Conservation (phyloP, 2,329 filamentous ascomycete species). For the Nemania sp. region DNA sequence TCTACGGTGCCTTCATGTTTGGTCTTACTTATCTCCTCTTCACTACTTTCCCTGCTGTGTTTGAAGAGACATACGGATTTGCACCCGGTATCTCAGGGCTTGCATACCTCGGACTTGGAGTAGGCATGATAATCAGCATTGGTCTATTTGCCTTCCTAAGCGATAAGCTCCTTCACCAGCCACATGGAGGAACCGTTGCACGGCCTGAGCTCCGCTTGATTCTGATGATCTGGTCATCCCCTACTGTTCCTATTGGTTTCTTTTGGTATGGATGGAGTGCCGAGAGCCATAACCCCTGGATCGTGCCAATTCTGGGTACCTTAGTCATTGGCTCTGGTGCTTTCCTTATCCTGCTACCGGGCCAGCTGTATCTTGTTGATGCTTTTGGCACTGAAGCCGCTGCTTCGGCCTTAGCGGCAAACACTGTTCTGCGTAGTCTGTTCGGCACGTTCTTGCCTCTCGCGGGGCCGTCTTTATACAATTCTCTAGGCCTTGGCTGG, state of each 20-base stretch:
- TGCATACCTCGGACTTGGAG: conserved; percentile 24
- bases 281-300: conserved; percentile 30
- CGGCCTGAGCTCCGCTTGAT: conserved; percentile 24
- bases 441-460: too few relatives aligned
- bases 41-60: conserved; percentile 16
- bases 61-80: conserved; percentile 25
- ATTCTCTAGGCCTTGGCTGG: neutral
- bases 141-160: conserved; percentile 17
- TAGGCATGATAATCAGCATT: conserved; percentile 20
- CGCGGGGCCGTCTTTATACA: neutral
- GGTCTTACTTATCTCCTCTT: conserved; percentile 28
- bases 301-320: conserved; percentile 29
- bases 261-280: conserved; percentile 35
- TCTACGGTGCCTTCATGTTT: conserved; percentile 22
- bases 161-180: conserved; percentile 15
- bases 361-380: neutral
- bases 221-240: conserved; percentile 25
- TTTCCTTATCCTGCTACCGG: neutral
- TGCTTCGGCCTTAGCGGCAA: neutral
- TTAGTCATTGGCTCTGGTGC: conserved; percentile 24
- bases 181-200: conserved; percentile 6
- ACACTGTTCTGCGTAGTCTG: neutral
- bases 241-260: conserved; percentile 16
- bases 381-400: neutral
- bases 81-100: conserved; percentile 13